Base-by-base conservation (phyloP, 768 basidiomycete genomes). In the Aureoboletus auriporus region DNA sequence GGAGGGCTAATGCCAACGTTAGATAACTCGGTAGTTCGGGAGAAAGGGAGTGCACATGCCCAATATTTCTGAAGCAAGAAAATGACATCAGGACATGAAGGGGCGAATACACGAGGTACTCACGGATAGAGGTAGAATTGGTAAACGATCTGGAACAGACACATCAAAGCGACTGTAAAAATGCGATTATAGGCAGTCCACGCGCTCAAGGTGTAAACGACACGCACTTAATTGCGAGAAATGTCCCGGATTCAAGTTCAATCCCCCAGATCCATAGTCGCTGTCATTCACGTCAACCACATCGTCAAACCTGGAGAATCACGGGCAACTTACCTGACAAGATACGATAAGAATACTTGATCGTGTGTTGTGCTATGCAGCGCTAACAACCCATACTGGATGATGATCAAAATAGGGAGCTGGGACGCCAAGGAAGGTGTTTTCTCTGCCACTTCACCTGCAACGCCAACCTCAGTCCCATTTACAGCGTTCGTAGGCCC, bases 101-200 rank as follows among this genome's bases (percentile, higher is more conserved):
- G 28, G 6, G 26, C 14, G 7, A 28, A 27, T 6, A 39, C 7
- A 30, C 11, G 6, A 23, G 29, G 0, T 6, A 75, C 89, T 68
- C 61, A 92, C 87, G 89, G 89, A 74, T 93, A 93, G 31, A 91
- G 76, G 61, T 90, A 83, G 62, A 92, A 93, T 60, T 93, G 93
- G 63, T 93, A 95, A 33, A 84, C 82, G 44, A 96, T 88, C 66
- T 94, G 93, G 52, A 84, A 89, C n/a, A 93, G 75, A 67, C 91
- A 94, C 93, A 96, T 95, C 47, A 95, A 58, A 6, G 89, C 90
- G 63, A 89, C 89, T 92, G 55, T n/a, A 42, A 49, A 31, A 54
- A 30, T 20, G 3, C 13, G n/a, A 3, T 16, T 47, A 36, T 46
- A 38, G 52, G 54, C 6, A 7, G 0, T 20, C 42, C 23, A 48